Conservation (phyloP, 257 asterid species). For the Solanum neorickii region DNA sequence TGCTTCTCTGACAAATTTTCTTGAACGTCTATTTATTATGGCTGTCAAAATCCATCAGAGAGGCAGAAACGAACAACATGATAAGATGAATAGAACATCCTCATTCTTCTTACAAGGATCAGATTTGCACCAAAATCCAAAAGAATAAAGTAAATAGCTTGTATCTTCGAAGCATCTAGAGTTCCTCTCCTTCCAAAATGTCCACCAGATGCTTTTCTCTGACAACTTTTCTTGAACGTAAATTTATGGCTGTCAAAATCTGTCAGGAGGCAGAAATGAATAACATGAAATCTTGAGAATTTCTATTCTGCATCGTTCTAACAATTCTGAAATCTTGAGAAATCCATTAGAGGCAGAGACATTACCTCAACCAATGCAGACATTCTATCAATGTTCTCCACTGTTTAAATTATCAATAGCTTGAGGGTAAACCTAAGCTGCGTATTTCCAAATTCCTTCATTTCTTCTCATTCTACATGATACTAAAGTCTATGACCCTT, state of each 20-base stretch:
- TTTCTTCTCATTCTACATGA: background rate
- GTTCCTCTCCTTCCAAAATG: background rate
- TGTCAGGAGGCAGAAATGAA: background rate
- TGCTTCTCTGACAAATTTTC: background rate
- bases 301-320: background rate
- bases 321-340: background rate
- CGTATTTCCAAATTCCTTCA: background rate
- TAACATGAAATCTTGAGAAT: background rate
- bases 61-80: background rate
- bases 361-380: background rate
- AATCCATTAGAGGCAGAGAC: background rate
- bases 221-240: background rate
- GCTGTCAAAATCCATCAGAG: background rate
- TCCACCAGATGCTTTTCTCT: background rate
- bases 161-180: background rate
- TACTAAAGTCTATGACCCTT: background rate
- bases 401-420: background rate
- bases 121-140: too few species aligned
- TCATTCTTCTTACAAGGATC: too few species aligned
- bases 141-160: too few species aligned
- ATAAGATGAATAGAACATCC: too few species aligned
- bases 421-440: background rate
- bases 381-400: background rate
- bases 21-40: background rate
- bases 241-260: background rate